Evolutionary conservation across 2,329 filamentous ascomycete species (phyloP), one percentile per base, ranked within the genome.

Genomic region (Aspergillus oerlinghausenensis): DNA sequence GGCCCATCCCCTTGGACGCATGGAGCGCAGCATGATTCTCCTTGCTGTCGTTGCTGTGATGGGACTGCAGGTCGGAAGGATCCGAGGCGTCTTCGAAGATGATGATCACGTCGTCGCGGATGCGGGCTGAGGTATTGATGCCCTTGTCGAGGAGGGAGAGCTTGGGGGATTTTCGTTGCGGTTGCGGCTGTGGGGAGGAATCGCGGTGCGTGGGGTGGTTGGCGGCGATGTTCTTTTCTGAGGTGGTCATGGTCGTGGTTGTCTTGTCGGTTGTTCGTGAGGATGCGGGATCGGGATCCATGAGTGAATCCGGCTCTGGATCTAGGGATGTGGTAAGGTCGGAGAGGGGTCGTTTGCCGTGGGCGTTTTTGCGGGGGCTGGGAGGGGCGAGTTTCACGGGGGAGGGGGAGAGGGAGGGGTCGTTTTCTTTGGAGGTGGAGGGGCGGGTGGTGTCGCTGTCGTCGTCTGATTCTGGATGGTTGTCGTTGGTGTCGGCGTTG

Each of bases 381-480:
- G 71, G 69, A n/a, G 74, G 67, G 14, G 67, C 59, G 11, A 68
- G 55, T 53, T 67, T 72, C 10, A 73, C 65, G 2, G 74, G 73
- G 3, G 69, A 66, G 2, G 70, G 70, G 6, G 77, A 78, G 21
- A 75, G 65, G 1, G 72, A 73, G 8, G 75, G 73, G 56, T 80
- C 73, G 57, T 82, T 82, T 66, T 82, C 80, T 69, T 82, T 81
- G 54, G 70, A 70, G 48, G 70, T 72, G 7, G 65, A 58, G 2
- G 57, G 62, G 55, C 67, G 61, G 42, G 63, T 55, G 45, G 59
- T 55, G 58, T 66, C 57, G 54, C 67, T 60, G 42, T 63, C 72
- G 19, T 63, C 62, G 17, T 64, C 57, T 26, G 51, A 56, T 5
- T 51, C 56, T 45, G 32, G 56, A 7, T 6, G 58, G 48, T 35